phyloP scores from a whole-genome alignment of 768 basidiomycete species.

The Chalciporus sphaerocephalus region DNA sequence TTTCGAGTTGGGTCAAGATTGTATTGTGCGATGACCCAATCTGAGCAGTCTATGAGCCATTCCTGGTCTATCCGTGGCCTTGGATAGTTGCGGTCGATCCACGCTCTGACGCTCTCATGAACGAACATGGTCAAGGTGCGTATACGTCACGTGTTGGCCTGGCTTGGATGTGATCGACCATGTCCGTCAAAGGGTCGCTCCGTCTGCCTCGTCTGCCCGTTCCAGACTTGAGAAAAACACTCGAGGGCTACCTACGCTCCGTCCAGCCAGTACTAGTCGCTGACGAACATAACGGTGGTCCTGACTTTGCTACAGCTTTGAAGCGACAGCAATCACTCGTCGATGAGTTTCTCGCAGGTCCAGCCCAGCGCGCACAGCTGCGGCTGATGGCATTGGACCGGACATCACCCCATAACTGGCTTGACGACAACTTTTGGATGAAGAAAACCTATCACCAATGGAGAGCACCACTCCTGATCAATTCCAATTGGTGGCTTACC shows the following conservation, averaged over 20 bases:
- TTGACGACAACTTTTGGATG: conserved; percentile 90
- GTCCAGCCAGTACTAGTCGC: conserved; percentile 77
- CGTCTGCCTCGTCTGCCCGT: conserved; percentile 73
- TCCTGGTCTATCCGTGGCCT: conserved; percentile 67
- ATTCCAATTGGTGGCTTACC: conserved; percentile 96
- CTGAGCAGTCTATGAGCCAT: conserved; percentile 72
- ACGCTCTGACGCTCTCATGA: conserved; percentile 39
- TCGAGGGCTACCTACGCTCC: conserved; percentile 74
- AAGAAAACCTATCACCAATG: conserved; percentile 85
- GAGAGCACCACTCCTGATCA: conserved; percentile 77
- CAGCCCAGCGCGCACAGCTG: conserved; percentile 18
- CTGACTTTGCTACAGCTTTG: conserved; percentile 36
- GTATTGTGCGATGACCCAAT: conserved; percentile 53
- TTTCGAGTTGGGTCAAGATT: conserved; percentile 43
- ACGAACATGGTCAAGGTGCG: conserved; percentile 17
- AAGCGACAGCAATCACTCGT: conserved; percentile 21
- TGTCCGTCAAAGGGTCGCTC: conserved; percentile 7
- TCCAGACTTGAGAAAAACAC: conserved; percentile 68
- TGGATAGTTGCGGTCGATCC: conserved; percentile 53
- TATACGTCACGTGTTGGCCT: conserved; percentile 9
- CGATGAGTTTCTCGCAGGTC: conserved; percentile 10
- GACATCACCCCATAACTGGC: conserved; percentile 85
- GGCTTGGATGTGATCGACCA: conserved; percentile 17
- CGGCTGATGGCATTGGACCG: conserved; percentile 65
- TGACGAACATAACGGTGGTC: conserved; percentile 56